Evolutionary conservation across 441 rosid species (phyloP).

Genomic region (Erysimum cheiri): DNA sequence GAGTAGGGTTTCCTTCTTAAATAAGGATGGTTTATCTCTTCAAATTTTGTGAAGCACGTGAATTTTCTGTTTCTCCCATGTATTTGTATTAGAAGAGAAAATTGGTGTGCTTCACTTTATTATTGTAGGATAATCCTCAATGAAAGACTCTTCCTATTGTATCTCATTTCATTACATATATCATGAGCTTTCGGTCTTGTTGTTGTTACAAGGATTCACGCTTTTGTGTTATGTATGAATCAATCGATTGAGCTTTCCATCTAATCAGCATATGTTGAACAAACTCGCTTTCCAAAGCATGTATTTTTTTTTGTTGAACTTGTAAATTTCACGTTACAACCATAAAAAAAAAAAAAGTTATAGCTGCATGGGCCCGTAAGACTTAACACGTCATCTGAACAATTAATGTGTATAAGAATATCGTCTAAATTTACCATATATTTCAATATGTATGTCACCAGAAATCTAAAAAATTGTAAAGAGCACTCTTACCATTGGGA

Average conservation of each 20-base stretch:
- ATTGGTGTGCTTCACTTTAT: constrained; percentile 91
- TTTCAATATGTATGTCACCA: constrained; percentile 20
- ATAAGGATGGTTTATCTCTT: constrained; percentile 45
- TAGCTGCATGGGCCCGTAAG: neutral
- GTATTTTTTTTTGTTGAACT: neutral
- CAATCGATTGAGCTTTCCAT: too few relatives aligned
- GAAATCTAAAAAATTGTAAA: constrained; percentile 17
- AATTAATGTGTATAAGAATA: constrained; percentile 24
- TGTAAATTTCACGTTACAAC: neutral
- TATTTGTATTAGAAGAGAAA: constrained; percentile 56
- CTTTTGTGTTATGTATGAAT: constrained; percentile 12
- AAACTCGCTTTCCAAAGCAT: neutral
- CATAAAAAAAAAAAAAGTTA: neutral
- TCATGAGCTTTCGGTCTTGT: constrained; percentile 14
- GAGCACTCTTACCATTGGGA: constrained; percentile 12
- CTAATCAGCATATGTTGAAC: neutral
- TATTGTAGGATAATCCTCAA: constrained; percentile 34
- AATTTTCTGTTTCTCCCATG: constrained; percentile 68
- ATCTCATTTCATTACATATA: constrained; percentile 3
- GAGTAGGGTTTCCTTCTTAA: constrained; percentile 1
- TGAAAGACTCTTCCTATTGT: constrained; percentile 31
- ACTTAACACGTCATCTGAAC: neutral
- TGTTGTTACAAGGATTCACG: neutral
- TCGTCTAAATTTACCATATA: constrained; percentile 8
- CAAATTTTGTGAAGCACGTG: constrained; percentile 71